Evolutionary conservation across 2,329 filamentous ascomycete species (phyloP).

Genomic region (Pseudocercospora cruenta): DNA sequence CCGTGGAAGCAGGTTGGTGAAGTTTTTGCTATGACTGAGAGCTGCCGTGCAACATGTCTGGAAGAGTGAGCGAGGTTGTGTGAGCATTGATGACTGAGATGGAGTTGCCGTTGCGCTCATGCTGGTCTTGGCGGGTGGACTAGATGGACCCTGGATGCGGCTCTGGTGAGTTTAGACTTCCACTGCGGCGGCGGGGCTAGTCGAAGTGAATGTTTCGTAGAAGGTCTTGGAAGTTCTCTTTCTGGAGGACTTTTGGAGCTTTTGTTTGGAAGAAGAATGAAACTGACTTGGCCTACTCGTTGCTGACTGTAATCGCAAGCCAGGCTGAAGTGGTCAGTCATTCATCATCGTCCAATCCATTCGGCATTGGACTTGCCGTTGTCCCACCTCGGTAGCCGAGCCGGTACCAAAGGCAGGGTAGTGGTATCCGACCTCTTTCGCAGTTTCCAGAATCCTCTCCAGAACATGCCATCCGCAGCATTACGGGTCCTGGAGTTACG

Average conservation of each 20-base stretch:
- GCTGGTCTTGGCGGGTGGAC: conserved; percentile 5
- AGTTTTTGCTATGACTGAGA: not conserved
- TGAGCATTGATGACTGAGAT: not conserved
- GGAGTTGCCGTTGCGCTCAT: not conserved
- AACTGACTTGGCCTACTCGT: not conserved
- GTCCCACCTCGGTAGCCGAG: not conserved
- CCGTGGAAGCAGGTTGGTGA: not conserved
- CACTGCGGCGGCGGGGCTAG: conserved; percentile 1
- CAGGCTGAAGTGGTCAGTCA: not conserved
- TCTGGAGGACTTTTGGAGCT: not conserved
- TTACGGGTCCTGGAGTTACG: too few species aligned
- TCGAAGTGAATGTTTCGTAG: not conserved
- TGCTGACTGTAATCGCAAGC: not conserved
- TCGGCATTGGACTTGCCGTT: not conserved
- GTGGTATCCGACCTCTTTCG: not conserved
- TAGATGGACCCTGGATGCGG: conserved; percentile 6
- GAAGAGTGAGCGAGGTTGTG: not conserved
- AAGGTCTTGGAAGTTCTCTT: not conserved
- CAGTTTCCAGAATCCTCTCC: not conserved
- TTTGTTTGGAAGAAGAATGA: not conserved
- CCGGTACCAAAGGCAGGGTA: not conserved
- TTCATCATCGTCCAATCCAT: not conserved
- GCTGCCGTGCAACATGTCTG: conserved; percentile 2
- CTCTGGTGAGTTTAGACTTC: not conserved
- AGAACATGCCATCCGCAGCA: not conserved